Conservation (phyloP, 2,329 filamentous ascomycete species). For the Sphaceloma murrayae region DNA sequence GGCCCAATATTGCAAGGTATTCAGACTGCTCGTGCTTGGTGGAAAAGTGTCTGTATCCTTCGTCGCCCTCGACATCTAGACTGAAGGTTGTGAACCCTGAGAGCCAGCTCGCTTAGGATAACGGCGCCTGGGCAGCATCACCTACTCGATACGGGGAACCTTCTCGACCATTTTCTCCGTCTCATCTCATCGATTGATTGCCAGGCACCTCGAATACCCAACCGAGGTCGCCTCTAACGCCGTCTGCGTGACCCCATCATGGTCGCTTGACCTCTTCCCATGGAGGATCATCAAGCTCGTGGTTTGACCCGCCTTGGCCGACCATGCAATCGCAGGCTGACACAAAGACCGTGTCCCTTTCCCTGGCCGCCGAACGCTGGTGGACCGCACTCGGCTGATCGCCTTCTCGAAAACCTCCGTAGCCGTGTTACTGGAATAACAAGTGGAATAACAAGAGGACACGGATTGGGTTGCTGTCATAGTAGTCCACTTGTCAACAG, state of each 20-base stretch:
- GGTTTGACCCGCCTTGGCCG: slow-evolving; percentile 11
- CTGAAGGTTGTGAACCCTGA: not conserved
- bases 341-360: slow-evolving; percentile 9
- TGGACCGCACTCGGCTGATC: slow-evolving; percentile 8
- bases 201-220: slow-evolving; percentile 9
- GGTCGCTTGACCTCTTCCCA: slow-evolving; percentile 10
- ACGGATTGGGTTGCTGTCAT: slow-evolving; percentile 5
- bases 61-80: too few relatives aligned
- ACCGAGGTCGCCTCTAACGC: not conserved
- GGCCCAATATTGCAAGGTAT: too few relatives aligned
- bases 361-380: slow-evolving; percentile 9
- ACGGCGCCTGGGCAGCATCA: not conserved
- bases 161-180: slow-evolving; percentile 10
- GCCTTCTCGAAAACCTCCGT: slow-evolving; percentile 5
- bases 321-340: slow-evolving; percentile 11
- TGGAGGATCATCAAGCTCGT: slow-evolving; percentile 10
- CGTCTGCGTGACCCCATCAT: slow-evolving; percentile 8
- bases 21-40: too few relatives aligned
- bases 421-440: not conserved
- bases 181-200: slow-evolving; percentile 5
- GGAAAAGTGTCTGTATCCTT: too few relatives aligned
- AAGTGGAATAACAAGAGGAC: not conserved
- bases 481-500: too few relatives aligned
- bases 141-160: slow-evolving; percentile 12
- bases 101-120: slow-evolving; percentile 13